Base-by-base conservation (phyloP, 768 basidiomycete genomes). In the Pilatotrama ljubarskyi region DNA sequence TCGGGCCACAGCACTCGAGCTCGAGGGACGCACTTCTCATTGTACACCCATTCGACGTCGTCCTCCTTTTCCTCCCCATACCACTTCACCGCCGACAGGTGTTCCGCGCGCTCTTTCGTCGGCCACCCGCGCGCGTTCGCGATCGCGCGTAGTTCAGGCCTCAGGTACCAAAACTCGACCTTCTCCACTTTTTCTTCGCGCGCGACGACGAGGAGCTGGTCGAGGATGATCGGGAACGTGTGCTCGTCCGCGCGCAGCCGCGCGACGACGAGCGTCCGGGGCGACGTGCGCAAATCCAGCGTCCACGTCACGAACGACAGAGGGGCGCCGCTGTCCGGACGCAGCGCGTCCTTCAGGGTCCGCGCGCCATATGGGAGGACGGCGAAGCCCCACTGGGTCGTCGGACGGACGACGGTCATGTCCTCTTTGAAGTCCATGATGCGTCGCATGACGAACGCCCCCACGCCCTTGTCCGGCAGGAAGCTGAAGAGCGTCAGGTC, bases 391-490 rank as follows among this genome's bases (percentile, higher is more conserved):
- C 73, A 78, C 5, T 44, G 51, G 5, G 65, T 41, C 2, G 42
- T 36, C 11, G 53, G 67, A 10, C 54, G 60, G 25, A 54, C 47
- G 3, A 57, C 63, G 18, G 22, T 67, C 14, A 60, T 26, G 32
- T 62, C 65, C 58, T 61, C 62, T 11, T 64, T 57, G 42, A 67
- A 61, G 6, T 56, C 14, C 70, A 72, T 72, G 15, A 70, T 57
- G 32, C 79, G 70, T 50, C 69, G 69, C 35, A 79, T 64, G 51
- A 76, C 76, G 63, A 75, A 81, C 13, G 75, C 77, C n/a, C 76
- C 81, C 10, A 84, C 78, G n/a, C 83, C 82, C 18, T 72, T 59
- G 55, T 73, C 63, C 1, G 83, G 78, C 22, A 82, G 74, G 66
- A 75, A 82, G 0, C 79, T 63, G 57, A 77, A 75, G n/a, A 72